Percentiles rank a stretch among this genome's conserved stretches.
Evolutionary conservation across 169 alveolate species (phyloP).

Genomic region (Eimeria acervulina): DNA sequence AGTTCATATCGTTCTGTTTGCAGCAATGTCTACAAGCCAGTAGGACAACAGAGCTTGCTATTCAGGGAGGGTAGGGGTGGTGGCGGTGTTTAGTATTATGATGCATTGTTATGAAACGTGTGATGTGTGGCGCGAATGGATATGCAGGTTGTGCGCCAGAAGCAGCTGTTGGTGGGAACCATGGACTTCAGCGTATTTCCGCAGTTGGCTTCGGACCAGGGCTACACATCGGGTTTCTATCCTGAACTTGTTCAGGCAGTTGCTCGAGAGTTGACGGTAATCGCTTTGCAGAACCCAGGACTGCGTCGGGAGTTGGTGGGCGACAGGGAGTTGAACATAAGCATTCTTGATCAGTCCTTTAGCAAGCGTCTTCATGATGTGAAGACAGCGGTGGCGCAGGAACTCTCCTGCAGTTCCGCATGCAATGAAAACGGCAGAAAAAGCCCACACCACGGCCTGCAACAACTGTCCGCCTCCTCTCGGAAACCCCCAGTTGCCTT

Average conservation of each 20-base stretch:
- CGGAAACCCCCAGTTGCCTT: background rate
- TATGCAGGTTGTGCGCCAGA: conserved; percentile 50
- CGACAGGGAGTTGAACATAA: conserved; percentile 47
- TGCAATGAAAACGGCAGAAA: conserved; percentile 7
- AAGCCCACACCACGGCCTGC: background rate
- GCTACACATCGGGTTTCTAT: conserved; percentile 45
- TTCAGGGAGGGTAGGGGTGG: background rate
- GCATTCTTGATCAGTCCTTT: conserved; percentile 68
- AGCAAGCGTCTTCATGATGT: conserved; percentile 59
- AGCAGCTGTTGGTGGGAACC: conserved; percentile 58
- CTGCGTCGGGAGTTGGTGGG: conserved; percentile 72
- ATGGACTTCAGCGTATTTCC: conserved; percentile 73
- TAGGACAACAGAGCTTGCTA: background rate
- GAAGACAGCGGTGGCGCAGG: conserved; percentile 66
- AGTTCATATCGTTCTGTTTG: too few species aligned
- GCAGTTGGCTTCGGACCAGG: conserved; percentile 64
- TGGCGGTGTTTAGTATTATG: background rate
- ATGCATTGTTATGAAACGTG: background rate
- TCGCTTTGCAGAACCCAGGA: conserved; percentile 67
- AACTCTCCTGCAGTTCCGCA: background rate
- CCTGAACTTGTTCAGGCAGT: conserved; percentile 66
- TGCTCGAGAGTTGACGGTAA: conserved; percentile 56
- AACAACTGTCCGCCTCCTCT: background rate
- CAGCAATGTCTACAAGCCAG: background rate
- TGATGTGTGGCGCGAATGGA: background rate